phyloP scores from a whole-genome alignment of 2,329 filamentous ascomycete genomes.

The Neodidymelliopsis sp. region DNA sequence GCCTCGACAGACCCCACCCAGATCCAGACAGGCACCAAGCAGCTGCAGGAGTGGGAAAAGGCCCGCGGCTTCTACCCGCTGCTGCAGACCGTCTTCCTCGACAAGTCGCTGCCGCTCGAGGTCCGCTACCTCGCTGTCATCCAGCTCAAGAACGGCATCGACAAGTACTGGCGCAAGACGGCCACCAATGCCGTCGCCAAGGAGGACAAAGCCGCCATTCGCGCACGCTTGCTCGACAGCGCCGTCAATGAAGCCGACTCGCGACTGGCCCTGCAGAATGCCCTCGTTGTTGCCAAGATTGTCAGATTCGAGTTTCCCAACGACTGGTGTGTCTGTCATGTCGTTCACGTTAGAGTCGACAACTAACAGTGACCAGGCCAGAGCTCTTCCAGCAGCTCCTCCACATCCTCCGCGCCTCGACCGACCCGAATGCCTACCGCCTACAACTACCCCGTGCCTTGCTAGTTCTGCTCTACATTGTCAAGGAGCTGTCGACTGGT shows the following conservation, averaged over 20 bases:
- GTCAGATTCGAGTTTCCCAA: slow-evolving; percentile 86
- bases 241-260: slow-evolving; percentile 79
- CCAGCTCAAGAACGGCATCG: slow-evolving; percentile 95
- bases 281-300: slow-evolving; percentile 86
- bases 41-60: slow-evolving; percentile 61
- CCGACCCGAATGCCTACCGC: slow-evolving; percentile 62
- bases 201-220: slow-evolving; percentile 79
- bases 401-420: slow-evolving; percentile 66
- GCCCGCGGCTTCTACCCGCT: slow-evolving; percentile 57
- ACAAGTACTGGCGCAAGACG: slow-evolving; percentile 89
- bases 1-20: slow-evolving; percentile 57
- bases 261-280: slow-evolving; percentile 84
- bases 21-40: slow-evolving; percentile 61
- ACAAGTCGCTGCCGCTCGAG: slow-evolving; percentile 76
- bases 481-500: slow-evolving; percentile 89
- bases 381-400: slow-evolving; percentile 51
- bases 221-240: slow-evolving; percentile 76
- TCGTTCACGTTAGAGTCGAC: background rate
- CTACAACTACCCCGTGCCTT: slow-evolving; percentile 75
- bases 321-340: slow-evolving; percentile 68
- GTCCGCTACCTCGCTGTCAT: slow-evolving; percentile 90
- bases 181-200: slow-evolving; percentile 71
- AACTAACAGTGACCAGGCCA: slow-evolving; percentile 41
- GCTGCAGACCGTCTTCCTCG: slow-evolving; percentile 76
- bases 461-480: slow-evolving; percentile 79